These are phyloP conservation scores for Candida ponderosae DNA, from an alignment of 805 yeast species.

Conservation along the genomic window DNA sequence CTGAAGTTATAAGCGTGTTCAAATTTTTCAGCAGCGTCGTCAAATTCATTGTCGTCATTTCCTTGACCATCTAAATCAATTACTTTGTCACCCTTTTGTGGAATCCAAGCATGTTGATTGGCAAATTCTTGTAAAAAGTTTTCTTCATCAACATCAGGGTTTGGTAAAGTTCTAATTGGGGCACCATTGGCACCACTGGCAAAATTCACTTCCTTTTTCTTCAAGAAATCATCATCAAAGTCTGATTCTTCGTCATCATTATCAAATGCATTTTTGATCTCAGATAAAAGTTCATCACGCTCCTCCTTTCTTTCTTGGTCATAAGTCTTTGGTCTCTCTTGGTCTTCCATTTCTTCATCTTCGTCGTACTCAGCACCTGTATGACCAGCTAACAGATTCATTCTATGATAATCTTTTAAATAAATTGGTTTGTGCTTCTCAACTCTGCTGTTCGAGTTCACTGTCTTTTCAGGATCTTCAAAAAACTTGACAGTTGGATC, in stretches of 20 bases:
- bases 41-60: slow-evolving; percentile 68
- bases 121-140: slow-evolving; percentile 70
- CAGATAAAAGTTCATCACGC: slow-evolving; percentile 61
- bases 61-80: slow-evolving; percentile 38
- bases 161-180: slow-evolving; percentile 40
- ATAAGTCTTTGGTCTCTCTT: slow-evolving; percentile 49
- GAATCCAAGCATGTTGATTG: slow-evolving; percentile 83
- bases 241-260: slow-evolving; percentile 34
- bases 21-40: slow-evolving; percentile 83
- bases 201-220: slow-evolving; percentile 41
- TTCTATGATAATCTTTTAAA: slow-evolving; percentile 88
- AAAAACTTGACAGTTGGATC: slow-evolving; percentile 71
- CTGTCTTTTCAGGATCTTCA: slow-evolving; percentile 43
- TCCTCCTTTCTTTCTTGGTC: slow-evolving; percentile 72
- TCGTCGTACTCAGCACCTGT: slow-evolving; percentile 48
- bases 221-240: slow-evolving; percentile 41
- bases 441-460: slow-evolving; percentile 14
- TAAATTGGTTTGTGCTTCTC: slow-evolving; percentile 67
- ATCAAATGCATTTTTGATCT: slow-evolving; percentile 63
- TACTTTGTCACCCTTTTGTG: slow-evolving; percentile 54
- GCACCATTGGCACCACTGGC: slow-evolving; percentile 17
- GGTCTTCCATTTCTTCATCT: slow-evolving; percentile 35
- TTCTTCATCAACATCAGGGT: slow-evolving; percentile 54
- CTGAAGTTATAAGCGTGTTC: slow-evolving; percentile 93
- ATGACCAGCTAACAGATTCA: slow-evolving; percentile 65